phyloP scores from a whole-genome alignment of 176 grass and related monocot species.

The Poa annua region DNA sequence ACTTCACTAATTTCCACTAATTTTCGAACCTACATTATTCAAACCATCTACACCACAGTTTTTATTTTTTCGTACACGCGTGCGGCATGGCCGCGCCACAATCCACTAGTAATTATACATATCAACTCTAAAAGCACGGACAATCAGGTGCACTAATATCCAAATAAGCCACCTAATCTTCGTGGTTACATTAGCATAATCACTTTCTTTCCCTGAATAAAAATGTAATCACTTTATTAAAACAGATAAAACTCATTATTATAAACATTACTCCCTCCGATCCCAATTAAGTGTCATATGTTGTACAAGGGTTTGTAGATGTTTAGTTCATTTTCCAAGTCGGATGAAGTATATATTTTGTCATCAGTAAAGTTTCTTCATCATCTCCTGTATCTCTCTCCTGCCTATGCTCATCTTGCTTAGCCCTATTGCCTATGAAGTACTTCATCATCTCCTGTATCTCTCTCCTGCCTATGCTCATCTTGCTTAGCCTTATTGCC shows the following conservation, averaged over 20 bases:
- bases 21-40: too few species aligned
- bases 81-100: too few species aligned
- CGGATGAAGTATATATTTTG: neutral
- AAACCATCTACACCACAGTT: too few species aligned
- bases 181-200: neutral
- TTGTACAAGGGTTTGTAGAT: too few species aligned
- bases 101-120: neutral
- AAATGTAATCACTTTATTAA: neutral
- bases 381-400: neutral
- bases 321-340: too few species aligned
- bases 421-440: conserved; percentile 7
- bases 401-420: conserved; percentile 4
- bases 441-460: neutral
- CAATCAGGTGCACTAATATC: neutral
- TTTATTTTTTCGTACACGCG: too few species aligned
- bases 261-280: neutral
- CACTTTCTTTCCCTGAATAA: neutral
- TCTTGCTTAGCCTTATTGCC: conserved; percentile 6
- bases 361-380: neutral
- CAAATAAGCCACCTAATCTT: neutral
- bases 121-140: neutral
- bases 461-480: conserved; percentile 12
- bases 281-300: too few species aligned
- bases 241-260: neutral
- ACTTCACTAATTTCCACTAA: too few species aligned